Percentiles rank a stretch among this genome's conserved stretches.
These are phyloP conservation scores for Suhomyces sp. DNA, from an alignment of 805 yeast genomes.

Conservation along the genomic window DNA sequence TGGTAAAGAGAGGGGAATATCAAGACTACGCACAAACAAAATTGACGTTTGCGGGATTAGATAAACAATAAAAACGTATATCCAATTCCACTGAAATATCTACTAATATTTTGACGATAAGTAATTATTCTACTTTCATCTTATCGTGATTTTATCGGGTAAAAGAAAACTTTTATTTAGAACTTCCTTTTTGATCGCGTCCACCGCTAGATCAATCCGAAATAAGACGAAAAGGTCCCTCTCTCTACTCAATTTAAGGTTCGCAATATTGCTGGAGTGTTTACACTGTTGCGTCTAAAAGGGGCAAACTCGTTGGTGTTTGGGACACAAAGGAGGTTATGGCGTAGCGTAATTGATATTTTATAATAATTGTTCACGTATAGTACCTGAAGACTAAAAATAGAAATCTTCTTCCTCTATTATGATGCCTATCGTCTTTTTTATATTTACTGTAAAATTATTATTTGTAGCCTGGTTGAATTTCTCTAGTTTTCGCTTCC, in stretches of 20 bases:
- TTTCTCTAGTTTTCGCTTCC: background rate
- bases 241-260: background rate
- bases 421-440: background rate
- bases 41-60: background rate
- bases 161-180: background rate
- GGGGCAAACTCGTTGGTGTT: background rate
- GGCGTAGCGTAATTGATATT: background rate
- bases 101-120: background rate
- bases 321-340: background rate
- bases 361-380: background rate
- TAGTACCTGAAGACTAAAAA: background rate
- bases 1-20: background rate
- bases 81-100: background rate
- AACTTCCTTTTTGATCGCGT: background rate
- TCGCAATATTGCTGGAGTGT: background rate
- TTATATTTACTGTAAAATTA: background rate
- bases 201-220: background rate
- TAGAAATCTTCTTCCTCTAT: background rate
- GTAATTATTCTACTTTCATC: background rate
- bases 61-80: background rate
- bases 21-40: background rate
- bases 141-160: background rate
- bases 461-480: background rate
- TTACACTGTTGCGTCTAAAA: background rate
- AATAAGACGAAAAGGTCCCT: background rate